A percentile compares a stretch with the other conserved stretches of the same genome.
Evolutionary conservation across 2,329 filamentous ascomycete genomes (phyloP).

Genomic region (Calonectria ilicicola): DNA sequence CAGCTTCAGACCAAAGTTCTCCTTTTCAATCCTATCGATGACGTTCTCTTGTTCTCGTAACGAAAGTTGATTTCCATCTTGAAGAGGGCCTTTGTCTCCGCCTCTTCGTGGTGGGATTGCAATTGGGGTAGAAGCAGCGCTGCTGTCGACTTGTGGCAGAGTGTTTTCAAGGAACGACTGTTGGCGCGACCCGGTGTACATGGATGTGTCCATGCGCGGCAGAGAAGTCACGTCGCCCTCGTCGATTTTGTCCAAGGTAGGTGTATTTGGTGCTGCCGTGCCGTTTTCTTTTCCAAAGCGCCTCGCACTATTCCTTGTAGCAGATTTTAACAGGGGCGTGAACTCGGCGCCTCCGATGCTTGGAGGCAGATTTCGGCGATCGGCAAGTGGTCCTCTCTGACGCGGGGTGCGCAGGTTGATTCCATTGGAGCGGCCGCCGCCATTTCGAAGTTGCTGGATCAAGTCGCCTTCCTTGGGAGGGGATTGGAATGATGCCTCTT

Average conservation of each 20-base stretch:
- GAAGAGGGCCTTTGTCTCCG: slow-evolving; percentile 75
- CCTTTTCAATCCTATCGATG: slow-evolving; percentile 96
- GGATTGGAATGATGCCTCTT: slow-evolving; percentile 88
- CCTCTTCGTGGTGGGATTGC: slow-evolving; percentile 74
- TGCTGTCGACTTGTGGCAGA: slow-evolving; percentile 82
- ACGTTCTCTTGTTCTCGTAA: slow-evolving; percentile 95
- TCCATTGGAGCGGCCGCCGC: slow-evolving; percentile 68
- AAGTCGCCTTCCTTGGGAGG: slow-evolving; percentile 78
- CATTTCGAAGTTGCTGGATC: slow-evolving; percentile 79
- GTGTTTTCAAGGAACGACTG: slow-evolving; percentile 77
- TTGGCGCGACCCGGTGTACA: slow-evolving; percentile 75
- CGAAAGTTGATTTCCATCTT: slow-evolving; percentile 91
- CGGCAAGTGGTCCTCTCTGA: slow-evolving; percentile 74
- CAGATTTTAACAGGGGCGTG: slow-evolving; percentile 89
- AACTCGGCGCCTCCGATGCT: slow-evolving; percentile 82
- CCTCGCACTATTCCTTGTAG: slow-evolving; percentile 78
- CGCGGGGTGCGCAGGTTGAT: slow-evolving; percentile 80
- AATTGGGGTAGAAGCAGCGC: slow-evolving; percentile 85
- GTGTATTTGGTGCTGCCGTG: slow-evolving; percentile 72
- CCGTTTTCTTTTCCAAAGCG: slow-evolving; percentile 73
- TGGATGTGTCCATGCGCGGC: slow-evolving; percentile 78
- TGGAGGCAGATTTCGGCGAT: slow-evolving; percentile 77
- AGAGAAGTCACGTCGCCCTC: slow-evolving; percentile 82
- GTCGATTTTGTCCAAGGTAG: slow-evolving; percentile 74
- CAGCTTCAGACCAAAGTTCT: slow-evolving; percentile 96